Evolutionary conservation across 768 basidiomycete genomes (phyloP).

Genomic region (Russula sp.): DNA sequence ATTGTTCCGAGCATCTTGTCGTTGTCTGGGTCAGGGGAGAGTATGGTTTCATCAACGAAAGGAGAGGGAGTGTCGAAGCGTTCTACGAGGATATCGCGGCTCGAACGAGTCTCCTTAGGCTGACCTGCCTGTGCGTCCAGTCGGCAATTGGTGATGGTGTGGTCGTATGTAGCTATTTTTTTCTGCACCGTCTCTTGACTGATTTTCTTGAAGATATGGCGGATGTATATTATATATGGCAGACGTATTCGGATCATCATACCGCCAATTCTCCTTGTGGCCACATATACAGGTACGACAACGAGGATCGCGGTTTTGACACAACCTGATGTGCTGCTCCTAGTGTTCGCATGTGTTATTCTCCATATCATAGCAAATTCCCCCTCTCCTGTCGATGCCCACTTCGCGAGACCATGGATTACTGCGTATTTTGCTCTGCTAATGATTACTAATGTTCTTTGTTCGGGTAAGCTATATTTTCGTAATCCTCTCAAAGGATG

Average conservation of each 20-base stretch:
- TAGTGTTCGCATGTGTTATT: background rate
- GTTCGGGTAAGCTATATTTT: background rate
- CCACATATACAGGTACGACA: conserved; percentile 1
- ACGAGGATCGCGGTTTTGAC: background rate
- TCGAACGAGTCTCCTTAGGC: background rate
- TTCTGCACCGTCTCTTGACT: background rate
- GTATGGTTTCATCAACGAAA: background rate
- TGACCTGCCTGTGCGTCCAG: background rate
- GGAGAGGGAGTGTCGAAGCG: background rate
- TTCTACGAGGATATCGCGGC: background rate
- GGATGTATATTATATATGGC: conserved; percentile 1
- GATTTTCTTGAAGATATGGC: conserved; percentile 5
- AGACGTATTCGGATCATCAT: background rate
- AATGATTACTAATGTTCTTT: background rate
- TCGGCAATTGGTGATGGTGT: background rate
- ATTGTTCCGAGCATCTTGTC: background rate
- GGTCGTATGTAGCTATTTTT: background rate
- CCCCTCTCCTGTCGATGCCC: background rate
- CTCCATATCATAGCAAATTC: background rate
- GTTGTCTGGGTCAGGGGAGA: background rate
- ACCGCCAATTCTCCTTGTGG: background rate
- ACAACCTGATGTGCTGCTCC: background rate
- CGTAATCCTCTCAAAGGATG: background rate
- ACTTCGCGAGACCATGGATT: background rate
- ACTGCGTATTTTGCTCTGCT: background rate